Evolutionary conservation across 345 rosid species (phyloP), one percentile per base, ranked within the genome.

Genomic region (Turritis glabra): DNA sequence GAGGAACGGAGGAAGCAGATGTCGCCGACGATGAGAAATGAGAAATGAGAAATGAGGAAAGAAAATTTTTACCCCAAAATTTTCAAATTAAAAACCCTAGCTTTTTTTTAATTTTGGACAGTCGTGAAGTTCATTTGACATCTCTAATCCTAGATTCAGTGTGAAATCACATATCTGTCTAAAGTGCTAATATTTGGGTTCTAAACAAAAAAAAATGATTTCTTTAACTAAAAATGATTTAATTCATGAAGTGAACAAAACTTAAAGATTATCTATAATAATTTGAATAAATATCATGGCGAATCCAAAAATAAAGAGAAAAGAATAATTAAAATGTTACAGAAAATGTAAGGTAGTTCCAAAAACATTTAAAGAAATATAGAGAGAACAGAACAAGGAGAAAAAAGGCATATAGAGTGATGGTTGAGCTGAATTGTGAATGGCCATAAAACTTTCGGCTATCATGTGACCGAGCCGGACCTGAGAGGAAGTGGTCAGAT

Each of bases 401-500:
- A 56, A 25, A 77, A 47, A 71, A 15, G 57, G 37, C 17, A 55
- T 58, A 29, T 62, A 43, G 48, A 37, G 35, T 18, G 61, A 25
- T 19, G 70, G 77, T 26, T n/a, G 68, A 9, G 69, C 61, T 23
- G 80, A 64, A 46, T n/a, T 77, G 8, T 76, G 71, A 63, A 77
- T 71, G 22, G 53, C 67, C 21, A 84, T 77, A 73, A 82, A 91
- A 19, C 89, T 85, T 13, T 77, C 79, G 3, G 89, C 89, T 78
- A 94, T 57, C 87, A 77, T 87, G 40, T 74, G 79, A 12, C 97
- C 97, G 2, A 90, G 81, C 75, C 71, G 85, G 25, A 88, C 95
- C 83, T 90, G 90, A 29, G 90, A 69, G 5, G 76, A 62, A 35
- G 96, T 84, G n/a, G 96, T 81, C 23, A 94, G 86, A 76, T 94